Evolutionary conservation across 257 asterid genomes (phyloP), one percentile per base, ranked within the genome.

Genomic region (Scutellaria minor): DNA sequence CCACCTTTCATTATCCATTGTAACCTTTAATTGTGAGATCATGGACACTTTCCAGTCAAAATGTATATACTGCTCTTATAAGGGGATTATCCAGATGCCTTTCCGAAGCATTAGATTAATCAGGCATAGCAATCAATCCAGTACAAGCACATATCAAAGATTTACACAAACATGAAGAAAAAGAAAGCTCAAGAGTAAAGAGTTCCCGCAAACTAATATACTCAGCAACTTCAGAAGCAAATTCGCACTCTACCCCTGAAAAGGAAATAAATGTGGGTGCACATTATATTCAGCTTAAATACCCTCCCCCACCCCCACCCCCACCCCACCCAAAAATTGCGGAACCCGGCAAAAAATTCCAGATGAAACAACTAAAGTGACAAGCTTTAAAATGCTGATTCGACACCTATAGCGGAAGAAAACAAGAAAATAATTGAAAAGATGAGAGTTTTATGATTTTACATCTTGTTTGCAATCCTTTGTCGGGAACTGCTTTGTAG

Each of bases 401-500:
- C 71, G 64, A 81, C 54, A 65, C 14, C 57, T 6, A 48, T 12
- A 59, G 27, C 7, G 10, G 13, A 57, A 41, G 68, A 35, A 27
- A 7, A 67, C 68, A 12, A 18, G 13, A 24, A 64, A 68, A 8
- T 54, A 18, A 51, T 13, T 13, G 5, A 22, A 40, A 37, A 9
- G 31, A 18, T 4, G 5, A 60, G 71, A 67, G 57, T 13, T 51
- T 24, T 81, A 61, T 3, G 31, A 39, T 0, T 59, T 81, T 85
- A 85, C 95, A 89, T 88, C 87, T 87, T 91, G 78, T 86, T 91
- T 14, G 86, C 92, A 31, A 87, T 85, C 85, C 91, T 83, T 46
- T 85, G 83, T 58, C 97, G 85, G 57, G 89, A 77, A 65, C 81
- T 83, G 0, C 83, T 77, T 42, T 62, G 89, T 27, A 93, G 86